phyloP scores from a whole-genome alignment of 768 basidiomycete species.

The Lepiota subincarnata region DNA sequence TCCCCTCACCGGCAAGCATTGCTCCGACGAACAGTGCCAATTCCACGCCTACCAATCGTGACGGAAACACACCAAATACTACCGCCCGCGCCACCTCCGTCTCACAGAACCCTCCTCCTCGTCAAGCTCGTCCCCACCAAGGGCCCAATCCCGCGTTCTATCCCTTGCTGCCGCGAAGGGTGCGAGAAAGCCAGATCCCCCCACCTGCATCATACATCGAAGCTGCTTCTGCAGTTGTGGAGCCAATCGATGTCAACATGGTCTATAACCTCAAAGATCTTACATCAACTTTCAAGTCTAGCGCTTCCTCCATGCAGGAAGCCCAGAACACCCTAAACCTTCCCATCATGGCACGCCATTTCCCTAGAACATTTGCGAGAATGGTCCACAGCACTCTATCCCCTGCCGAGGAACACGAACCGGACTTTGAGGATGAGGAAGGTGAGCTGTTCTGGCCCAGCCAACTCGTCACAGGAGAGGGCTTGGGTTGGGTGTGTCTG shows the following conservation, averaged over 20 bases:
- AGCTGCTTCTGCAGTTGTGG: slow-evolving; percentile 39
- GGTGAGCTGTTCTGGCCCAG: slow-evolving; percentile 86
- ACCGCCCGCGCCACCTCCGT: slow-evolving; percentile 28
- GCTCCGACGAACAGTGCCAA: slow-evolving; percentile 66
- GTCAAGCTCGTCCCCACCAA: slow-evolving; percentile 24
- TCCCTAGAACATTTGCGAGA: slow-evolving; percentile 72
- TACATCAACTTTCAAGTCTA: slow-evolving; percentile 32
- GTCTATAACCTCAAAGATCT: slow-evolving; percentile 41
- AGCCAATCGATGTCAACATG: slow-evolving; percentile 39
- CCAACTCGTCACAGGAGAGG: slow-evolving; percentile 67
- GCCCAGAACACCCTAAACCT: slow-evolving; percentile 58
- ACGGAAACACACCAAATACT: slow-evolving; percentile 51
- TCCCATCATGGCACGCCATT: slow-evolving; percentile 63
- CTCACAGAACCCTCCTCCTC: slow-evolving; percentile 27
- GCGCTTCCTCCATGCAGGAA: slow-evolving; percentile 43
- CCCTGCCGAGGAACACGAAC: slow-evolving; percentile 68
- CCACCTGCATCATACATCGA: slow-evolving; percentile 40
- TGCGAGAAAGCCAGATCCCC: slow-evolving; percentile 29
- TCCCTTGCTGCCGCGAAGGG: slow-evolving; percentile 34
- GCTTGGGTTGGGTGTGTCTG: slow-evolving; percentile 82
- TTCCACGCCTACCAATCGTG: slow-evolving; percentile 68
- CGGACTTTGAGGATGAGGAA: slow-evolving; percentile 82
- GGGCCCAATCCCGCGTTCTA: slow-evolving; percentile 32
- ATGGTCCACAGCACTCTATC: slow-evolving; percentile 63
- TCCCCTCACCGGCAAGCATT: slow-evolving; percentile 74